A percentile compares a stretch with the other conserved stretches of the same genome.
Conservation (phyloP, 2,329 filamentous ascomycete genomes). For the Tetracladium maxilliforme region DNA sequence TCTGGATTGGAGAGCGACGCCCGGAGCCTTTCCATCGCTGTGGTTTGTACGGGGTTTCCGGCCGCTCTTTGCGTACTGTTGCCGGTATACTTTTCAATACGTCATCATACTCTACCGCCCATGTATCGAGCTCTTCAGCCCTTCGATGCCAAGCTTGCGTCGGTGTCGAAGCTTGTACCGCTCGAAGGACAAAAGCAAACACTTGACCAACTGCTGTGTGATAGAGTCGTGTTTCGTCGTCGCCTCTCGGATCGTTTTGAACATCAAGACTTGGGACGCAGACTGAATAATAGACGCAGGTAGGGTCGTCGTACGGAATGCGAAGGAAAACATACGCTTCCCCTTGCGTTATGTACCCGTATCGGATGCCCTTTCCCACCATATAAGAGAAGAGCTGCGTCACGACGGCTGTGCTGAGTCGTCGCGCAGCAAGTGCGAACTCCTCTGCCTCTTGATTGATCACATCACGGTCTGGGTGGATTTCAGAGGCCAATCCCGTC, state of each 20-base stretch:
- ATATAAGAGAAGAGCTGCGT: slow-evolving; percentile 5
- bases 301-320: slow-evolving; percentile 4
- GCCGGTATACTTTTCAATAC: slow-evolving; percentile 3
- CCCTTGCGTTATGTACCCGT: slow-evolving; percentile 3
- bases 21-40: slow-evolving; percentile 3
- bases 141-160: slow-evolving; percentile 15
- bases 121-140: slow-evolving; percentile 5
- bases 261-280: slow-evolving; percentile 4
- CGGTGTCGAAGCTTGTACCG: slow-evolving; percentile 13
- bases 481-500: slow-evolving; percentile 17
- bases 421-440: not conserved
- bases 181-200: slow-evolving; percentile 11
- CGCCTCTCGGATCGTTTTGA: no score
- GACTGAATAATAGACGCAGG: slow-evolving; percentile 2
- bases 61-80: slow-evolving; percentile 1
- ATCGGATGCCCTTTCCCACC: slow-evolving; percentile 3
- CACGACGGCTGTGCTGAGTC: slow-evolving; percentile 2
- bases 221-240: slow-evolving; percentile 3
- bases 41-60: slow-evolving; percentile 1
- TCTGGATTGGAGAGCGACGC: slow-evolving; percentile 4
- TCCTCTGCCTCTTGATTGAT: slow-evolving; percentile 10
- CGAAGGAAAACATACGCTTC: slow-evolving; percentile 3
- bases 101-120: slow-evolving; percentile 3
- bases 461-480: slow-evolving; percentile 15
- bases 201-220: slow-evolving; percentile 3